Evolutionary conservation across 2,329 filamentous ascomycete genomes (phyloP), one percentile per base, ranked within the genome.

Genomic region (Cadophora gregata): DNA sequence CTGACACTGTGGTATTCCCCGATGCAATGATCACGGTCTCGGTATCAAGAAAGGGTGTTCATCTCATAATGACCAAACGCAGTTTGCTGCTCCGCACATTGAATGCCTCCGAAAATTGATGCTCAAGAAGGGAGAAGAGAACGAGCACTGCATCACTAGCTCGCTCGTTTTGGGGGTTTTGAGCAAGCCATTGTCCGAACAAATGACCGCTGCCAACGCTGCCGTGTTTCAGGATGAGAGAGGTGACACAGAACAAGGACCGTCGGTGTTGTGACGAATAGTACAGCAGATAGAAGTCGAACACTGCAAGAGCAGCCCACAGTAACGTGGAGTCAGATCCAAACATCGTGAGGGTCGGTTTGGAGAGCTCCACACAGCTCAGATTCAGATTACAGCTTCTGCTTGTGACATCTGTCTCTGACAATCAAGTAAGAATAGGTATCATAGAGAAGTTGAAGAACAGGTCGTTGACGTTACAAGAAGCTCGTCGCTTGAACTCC

Each of bases 211-310:
- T 58, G 53, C 53, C 53, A 38, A 58, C 19, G 50, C 50, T 53
- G 50, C 36, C 29, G 6, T 24, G 53, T 24, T 38, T 58, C 53
- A 58, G 51, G 33, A 24, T 36, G 29, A 56, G 51, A 58, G 31
- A 58, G 38, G 53, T 58, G 6, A 38, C 21, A 58, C 53, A 36
- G 16, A 36, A 24, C 12, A 24, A 31, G 51, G 2, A 24, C 27
- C 53, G 31, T 29, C 21, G 19, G 1, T 58, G 25, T 21, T 58
- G 53, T 58, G n/a, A 31, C 53, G 33, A 58, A 58, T 58, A 24
- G n/a, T 31, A 36, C 29, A n/a, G n/a, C 53, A 58, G 29, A 21
- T 21, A 36, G 0, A 58, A 10, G 53, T 53, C 4, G 25, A 27
- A 19, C 50, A 31, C 27, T 53, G 50, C n/a, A 31, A 19, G 14